A percentile compares a stretch with the other conserved stretches of the same genome.
Conservation (phyloP, 2,329 filamentous ascomycete species). For the Xylariaceae sp. region DNA sequence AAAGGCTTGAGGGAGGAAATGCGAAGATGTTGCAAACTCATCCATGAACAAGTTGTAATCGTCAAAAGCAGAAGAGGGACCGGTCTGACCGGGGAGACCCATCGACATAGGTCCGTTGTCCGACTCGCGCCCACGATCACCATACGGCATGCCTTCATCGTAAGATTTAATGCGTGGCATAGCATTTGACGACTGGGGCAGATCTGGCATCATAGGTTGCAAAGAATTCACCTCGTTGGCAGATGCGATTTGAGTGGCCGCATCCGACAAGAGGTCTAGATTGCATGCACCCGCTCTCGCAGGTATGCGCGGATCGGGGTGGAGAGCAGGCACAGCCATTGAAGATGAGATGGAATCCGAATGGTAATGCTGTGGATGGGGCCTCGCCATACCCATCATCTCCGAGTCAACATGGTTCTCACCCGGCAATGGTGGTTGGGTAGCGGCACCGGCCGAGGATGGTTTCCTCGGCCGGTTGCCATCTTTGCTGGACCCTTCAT, state of each 20-base stretch:
- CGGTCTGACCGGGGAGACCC: slow-evolving; percentile 48
- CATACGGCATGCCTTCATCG: slow-evolving; percentile 56
- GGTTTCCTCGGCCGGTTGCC: slow-evolving; percentile 57
- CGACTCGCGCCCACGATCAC: slow-evolving; percentile 55
- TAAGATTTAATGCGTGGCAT: slow-evolving; percentile 57
- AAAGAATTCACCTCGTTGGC: slow-evolving; percentile 62
- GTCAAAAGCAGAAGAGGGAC: slow-evolving; percentile 52
- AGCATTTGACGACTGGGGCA: slow-evolving; percentile 49
- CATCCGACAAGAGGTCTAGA: slow-evolving; percentile 64
- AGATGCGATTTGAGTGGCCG: slow-evolving; percentile 59
- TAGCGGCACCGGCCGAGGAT: slow-evolving; percentile 52
- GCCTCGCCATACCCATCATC: slow-evolving; percentile 52
- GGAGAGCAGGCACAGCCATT: slow-evolving; percentile 47
- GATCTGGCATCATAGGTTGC: slow-evolving; percentile 56
- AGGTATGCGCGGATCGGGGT: slow-evolving; percentile 56
- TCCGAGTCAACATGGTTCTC: slow-evolving; percentile 56
- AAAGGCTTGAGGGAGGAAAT: slow-evolving; percentile 62
- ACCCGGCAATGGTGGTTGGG: slow-evolving; percentile 54
- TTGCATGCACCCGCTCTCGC: slow-evolving; percentile 59
- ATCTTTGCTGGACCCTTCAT: slow-evolving; percentile 62
- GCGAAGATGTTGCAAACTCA: slow-evolving; percentile 60
- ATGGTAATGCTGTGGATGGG: slow-evolving; percentile 49
- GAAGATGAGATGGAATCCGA: slow-evolving; percentile 48
- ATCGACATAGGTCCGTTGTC: slow-evolving; percentile 52
- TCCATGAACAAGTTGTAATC: slow-evolving; percentile 67